Base-by-base conservation (phyloP, 108 stramenopile genomes). In the Skeletonema marinoi region DNA sequence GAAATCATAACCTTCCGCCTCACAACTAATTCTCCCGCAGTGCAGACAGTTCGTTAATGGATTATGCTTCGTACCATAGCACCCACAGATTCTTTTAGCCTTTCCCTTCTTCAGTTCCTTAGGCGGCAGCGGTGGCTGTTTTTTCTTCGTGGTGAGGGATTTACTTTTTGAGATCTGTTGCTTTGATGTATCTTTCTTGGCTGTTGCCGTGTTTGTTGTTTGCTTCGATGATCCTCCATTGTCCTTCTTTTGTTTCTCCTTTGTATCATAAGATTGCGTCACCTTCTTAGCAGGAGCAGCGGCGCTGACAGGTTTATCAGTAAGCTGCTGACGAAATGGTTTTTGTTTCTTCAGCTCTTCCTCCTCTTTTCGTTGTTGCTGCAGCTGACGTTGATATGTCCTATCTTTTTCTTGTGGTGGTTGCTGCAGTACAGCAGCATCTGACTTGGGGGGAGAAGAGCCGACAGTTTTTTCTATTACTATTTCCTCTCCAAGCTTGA, bases 21-120 rank as follows among this genome's bases (percentile, higher is more conserved):
- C 68, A 42, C 83, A 84, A 14, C 74, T 69, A 10, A 84, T 84
- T n/a, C 83, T 60, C 38, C 83, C 83, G 39, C 83, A 84, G 32
- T 70, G 62, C 6, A 84, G 77, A 42, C 83, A 84, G 39, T 84
- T 84, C 9, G 78, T 71, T 12, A 84, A 62, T 3, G 78, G 65
- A 4, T 68, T 32, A 63, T 84, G 83, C 39, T 58, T 70, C 51
- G 70, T 80, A 17, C 83, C 83, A 42, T 58, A 84, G 29, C 83
- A 84, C 2, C 83, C 83, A 31, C 83, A 84, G 19, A 66, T 48
- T 48, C 19, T 66, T 68, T 39, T 70, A 1, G 83, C 71, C 30
- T 36, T 79, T 16, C 82, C 82, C 38, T 75, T 74, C 33, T 50
- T 48, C 2, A 69, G 80, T 70, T 71, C 72, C 25, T 21, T 21